Evolutionary conservation across 2,329 filamentous ascomycete genomes (phyloP).

Genomic region (Fusarium denticulatum): DNA sequence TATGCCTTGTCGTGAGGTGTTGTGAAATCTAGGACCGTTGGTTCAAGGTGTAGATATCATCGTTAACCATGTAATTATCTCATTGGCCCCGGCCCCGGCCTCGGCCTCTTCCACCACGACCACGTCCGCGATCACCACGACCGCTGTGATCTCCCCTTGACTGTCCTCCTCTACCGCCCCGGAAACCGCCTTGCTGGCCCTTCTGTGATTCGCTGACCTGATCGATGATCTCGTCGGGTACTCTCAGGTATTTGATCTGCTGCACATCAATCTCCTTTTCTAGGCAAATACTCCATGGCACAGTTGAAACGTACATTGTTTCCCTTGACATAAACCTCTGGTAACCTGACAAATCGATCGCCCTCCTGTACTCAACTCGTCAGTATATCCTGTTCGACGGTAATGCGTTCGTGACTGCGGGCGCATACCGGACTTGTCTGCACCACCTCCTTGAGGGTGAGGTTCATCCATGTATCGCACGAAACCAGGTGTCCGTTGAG

Average conservation of each 20-base stretch:
- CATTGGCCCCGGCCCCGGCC: conserved; percentile 50
- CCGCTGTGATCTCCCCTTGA: conserved; percentile 68
- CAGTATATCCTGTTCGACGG: conserved; percentile 8
- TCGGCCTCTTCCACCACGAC: conserved; percentile 52
- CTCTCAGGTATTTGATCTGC: conserved; percentile 97
- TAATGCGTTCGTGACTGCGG: neutral
- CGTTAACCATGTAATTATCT: conserved; percentile 8
- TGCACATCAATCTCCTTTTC: conserved; percentile 18
- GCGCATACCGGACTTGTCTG: conserved; percentile 82
- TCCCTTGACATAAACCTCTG: conserved; percentile 95
- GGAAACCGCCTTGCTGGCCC: conserved; percentile 69
- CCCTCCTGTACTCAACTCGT: conserved; percentile 71
- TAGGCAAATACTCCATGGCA: neutral
- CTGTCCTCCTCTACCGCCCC: conserved; percentile 70
- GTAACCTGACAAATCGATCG: conserved; percentile 90
- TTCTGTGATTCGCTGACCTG: conserved; percentile 92
- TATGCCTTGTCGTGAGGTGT: neutral
- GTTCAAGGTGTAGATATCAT: conserved; percentile 8
- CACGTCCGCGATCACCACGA: conserved; percentile 56
- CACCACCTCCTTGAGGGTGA: conserved; percentile 95
- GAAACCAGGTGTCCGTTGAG: conserved; percentile 95
- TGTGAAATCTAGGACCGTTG: neutral
- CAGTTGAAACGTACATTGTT: conserved; percentile 79
- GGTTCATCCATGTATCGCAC: conserved; percentile 99
- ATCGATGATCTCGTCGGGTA: conserved; percentile 97